These are phyloP conservation scores for Toxoplasma gondii DNA, from an alignment of 169 alveolate genomes.

Conservation along the genomic window DNA sequence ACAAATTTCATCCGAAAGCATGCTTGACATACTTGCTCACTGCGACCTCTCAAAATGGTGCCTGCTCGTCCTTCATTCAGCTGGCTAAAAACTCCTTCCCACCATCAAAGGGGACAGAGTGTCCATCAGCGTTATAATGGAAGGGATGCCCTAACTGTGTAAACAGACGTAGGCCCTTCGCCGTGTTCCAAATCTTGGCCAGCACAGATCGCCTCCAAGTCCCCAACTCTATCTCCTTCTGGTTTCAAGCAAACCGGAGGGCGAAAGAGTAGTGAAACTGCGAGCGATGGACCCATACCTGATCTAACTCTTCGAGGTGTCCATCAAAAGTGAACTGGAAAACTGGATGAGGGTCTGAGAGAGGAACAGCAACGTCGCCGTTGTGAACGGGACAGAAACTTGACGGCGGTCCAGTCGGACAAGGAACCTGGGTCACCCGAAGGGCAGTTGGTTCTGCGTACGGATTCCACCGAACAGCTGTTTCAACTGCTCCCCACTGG, in stretches of 20 bases:
- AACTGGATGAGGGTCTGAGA: constrained; percentile 4
- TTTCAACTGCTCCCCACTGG: constrained; percentile 3
- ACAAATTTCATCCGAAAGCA: background rate
- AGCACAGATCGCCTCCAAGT: too few relatives aligned
- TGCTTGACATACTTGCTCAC: background rate
- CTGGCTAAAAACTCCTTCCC: too few relatives aligned
- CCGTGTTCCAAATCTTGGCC: too few relatives aligned
- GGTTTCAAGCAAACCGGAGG: too few relatives aligned
- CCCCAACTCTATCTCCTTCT: too few relatives aligned
- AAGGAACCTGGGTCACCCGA: background rate
- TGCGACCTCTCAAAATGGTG: background rate
- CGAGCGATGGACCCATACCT: background rate
- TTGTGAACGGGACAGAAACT: background rate
- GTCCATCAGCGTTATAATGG: too few relatives aligned
- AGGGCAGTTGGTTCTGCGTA: constrained; percentile 17
- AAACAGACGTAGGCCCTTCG: too few relatives aligned
- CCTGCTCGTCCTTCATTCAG: background rate
- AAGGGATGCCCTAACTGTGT: too few relatives aligned
- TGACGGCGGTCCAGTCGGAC: background rate
- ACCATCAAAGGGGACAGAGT: too few relatives aligned
- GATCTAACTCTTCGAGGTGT: background rate
- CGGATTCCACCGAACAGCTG: constrained; percentile 39
- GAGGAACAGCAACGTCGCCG: constrained; percentile 39
- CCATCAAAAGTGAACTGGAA: constrained; percentile 19
- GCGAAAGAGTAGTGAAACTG: too few relatives aligned